Evolutionary conservation across 305 asterid genomes (phyloP), one percentile per base, ranked within the genome.

Genomic region (Coffea humblotiana): DNA sequence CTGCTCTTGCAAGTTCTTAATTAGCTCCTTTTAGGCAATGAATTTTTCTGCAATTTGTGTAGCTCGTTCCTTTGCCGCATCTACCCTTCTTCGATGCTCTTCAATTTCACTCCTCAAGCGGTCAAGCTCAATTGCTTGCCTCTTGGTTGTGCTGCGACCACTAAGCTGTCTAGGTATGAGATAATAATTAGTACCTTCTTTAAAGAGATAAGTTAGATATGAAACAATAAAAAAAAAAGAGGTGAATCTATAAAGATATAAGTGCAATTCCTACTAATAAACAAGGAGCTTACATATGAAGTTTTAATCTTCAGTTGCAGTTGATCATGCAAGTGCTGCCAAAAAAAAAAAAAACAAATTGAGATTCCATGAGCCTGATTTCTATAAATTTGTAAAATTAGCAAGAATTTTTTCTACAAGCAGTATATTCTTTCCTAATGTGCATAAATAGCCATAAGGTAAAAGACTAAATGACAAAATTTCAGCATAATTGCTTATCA

Each of bases 291-390:
- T 91, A 96, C 99, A 86, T 91, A 93, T 85, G 97, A 86, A 83
- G 88, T 87, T 87, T 94, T 91, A 80, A 94, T 92, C 93, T 90
- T 94, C 90, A 88, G 78, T 88, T 94, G 98, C 89, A 96, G 84
- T 77, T 90, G 95, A 83, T 96, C 98, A 77, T 96, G 98, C 64
- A 93, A 87, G 81, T 90, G 90, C 99, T 96, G 96, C 88, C 88
- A n/a, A 86, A 78, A 76, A 49, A n/a, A n/a, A n/a, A n/a, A 76
- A 81, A 68, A 29, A 29, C 1, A 29, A 29, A 29, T 29, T 29
- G 78, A 76, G 78, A 87, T 11, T 60, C 75, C 52, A 81, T 71
- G 49, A 81, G 86, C 78, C 67, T 68, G 71, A 61, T 29, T n/a
- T 40, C 25, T 71, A 75, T 48, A 63, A 40, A 49, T 76, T 61